A percentile compares a stretch with the other conserved stretches of the same genome.
These are phyloP conservation scores for Immersiporthe knoxdaviesiana DNA, from an alignment of 2,329 filamentous ascomycete genomes.

Conservation along the genomic window DNA sequence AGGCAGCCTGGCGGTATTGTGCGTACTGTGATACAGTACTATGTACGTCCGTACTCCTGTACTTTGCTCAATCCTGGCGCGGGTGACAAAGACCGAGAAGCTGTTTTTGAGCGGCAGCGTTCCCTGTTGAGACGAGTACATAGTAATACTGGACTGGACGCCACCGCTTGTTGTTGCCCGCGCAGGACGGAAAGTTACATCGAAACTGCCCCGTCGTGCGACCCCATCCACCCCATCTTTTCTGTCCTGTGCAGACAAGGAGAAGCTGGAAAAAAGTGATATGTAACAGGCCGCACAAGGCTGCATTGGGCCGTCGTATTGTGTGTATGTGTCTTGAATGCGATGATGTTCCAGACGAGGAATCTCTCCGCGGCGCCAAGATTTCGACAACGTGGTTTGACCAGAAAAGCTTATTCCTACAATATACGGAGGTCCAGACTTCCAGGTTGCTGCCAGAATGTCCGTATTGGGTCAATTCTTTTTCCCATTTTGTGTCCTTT, in stretches of 20 bases:
- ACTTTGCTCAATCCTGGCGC: background rate
- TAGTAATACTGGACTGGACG: background rate
- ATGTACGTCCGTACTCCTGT: too few relatives aligned
- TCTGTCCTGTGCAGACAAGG: slow-evolving; percentile 1
- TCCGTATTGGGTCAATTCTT: background rate
- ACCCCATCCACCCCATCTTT: background rate
- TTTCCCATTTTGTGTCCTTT: too few relatives aligned
- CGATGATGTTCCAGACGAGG: background rate
- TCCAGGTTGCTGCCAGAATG: background rate
- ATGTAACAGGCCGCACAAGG: background rate
- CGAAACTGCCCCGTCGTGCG: background rate
- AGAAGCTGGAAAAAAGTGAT: background rate
- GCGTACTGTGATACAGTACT: too few relatives aligned
- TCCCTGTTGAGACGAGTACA: background rate
- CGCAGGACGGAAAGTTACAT: background rate
- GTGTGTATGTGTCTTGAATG: background rate
- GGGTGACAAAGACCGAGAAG: background rate
- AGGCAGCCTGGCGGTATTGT: background rate
- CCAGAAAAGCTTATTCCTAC: background rate
- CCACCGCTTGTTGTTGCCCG: too few relatives aligned
- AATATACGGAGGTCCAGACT: too few relatives aligned
- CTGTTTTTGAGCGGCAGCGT: background rate
- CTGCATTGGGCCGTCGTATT: background rate
- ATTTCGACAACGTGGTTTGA: background rate
- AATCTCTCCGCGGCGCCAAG: slow-evolving; percentile 8